Evolutionary conservation across 768 basidiomycete genomes (phyloP).

Genomic region (Krasilnikovozyma curviuscula): DNA sequence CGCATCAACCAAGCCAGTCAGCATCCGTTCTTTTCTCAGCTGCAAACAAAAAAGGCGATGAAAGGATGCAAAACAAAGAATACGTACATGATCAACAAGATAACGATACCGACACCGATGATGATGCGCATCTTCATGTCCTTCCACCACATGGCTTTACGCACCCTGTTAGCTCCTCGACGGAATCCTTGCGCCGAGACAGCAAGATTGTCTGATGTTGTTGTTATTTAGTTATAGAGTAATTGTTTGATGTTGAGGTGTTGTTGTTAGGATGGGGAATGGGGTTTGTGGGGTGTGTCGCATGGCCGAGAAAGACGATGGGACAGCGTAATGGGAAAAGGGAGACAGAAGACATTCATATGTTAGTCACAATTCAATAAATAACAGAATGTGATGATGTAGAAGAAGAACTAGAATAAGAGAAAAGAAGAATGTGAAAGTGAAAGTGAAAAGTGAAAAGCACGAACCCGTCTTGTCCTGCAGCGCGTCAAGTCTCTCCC

Average conservation of each 20-base stretch:
- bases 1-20: not conserved
- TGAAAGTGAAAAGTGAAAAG: not conserved
- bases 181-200: slow-evolving; percentile 99
- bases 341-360: no score
- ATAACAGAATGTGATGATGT: no score
- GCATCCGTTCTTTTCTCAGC: not conserved
- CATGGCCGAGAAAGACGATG: not conserved
- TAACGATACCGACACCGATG: slow-evolving; percentile 68
- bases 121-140: slow-evolving; percentile 91
- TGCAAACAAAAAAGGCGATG: no score
- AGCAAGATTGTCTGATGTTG: slow-evolving; percentile 92
- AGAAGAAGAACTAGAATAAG: no score
- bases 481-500: slow-evolving; percentile 76
- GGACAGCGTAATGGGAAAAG: no score
- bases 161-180: slow-evolving; percentile 85
- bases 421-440: not conserved
- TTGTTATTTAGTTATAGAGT: no score
- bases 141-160: slow-evolving; percentile 54
- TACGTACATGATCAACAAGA: slow-evolving; percentile 58
- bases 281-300: not conserved
- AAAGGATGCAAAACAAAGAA: not conserved
- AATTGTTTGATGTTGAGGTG: no score
- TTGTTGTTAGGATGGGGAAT: no score
- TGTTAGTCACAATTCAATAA: no score
- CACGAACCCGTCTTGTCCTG: slow-evolving; percentile 77